Evolutionary conservation across 208 protist species (phyloP).

Genomic region (Lotmaria passim): DNA sequence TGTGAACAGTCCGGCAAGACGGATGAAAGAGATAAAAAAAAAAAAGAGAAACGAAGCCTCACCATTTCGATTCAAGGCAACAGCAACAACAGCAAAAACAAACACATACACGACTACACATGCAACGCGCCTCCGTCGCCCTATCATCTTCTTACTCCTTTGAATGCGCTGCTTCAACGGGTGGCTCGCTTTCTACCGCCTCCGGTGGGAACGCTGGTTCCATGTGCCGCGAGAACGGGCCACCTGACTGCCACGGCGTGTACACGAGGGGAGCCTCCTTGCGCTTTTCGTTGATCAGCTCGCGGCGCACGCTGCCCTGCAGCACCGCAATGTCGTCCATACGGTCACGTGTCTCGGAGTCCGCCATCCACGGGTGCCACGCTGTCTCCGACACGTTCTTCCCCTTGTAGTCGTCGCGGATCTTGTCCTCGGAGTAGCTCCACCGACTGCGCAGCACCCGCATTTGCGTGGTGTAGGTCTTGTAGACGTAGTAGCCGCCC

Average conservation of each 20-base stretch:
- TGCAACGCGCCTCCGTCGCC: neutral
- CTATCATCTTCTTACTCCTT: neutral
- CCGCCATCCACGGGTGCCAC: slow-evolving; percentile 86
- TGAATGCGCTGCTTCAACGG: neutral
- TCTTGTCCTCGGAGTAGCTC: slow-evolving; percentile 80
- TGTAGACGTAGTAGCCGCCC: slow-evolving; percentile 69
- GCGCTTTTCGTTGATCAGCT: slow-evolving; percentile 73
- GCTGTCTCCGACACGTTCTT: slow-evolving; percentile 32
- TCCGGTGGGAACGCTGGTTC: slow-evolving; percentile 20
- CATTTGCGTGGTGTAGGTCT: slow-evolving; percentile 67
- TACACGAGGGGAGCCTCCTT: slow-evolving; percentile 60
- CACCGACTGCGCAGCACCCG: slow-evolving; percentile 65
- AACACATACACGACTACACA: neutral
- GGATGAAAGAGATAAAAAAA: neutral
- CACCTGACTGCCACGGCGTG: slow-evolving; percentile 83
- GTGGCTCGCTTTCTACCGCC: neutral
- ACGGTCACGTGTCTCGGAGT: slow-evolving; percentile 60
- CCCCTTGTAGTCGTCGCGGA: slow-evolving; percentile 38
- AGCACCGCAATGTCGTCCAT: slow-evolving; percentile 84
- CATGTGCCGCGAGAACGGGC: slow-evolving; percentile 63
- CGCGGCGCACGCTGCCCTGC: slow-evolving; percentile 70
- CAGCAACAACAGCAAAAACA: too few species aligned
- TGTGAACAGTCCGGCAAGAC: neutral
- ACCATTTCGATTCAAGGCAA: too few species aligned
- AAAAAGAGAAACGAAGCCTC: too few species aligned